Percentiles rank a stretch among this genome's conserved stretches.
Evolutionary conservation across 345 rosid species (phyloP).

Genomic region (Linum lewisii): DNA sequence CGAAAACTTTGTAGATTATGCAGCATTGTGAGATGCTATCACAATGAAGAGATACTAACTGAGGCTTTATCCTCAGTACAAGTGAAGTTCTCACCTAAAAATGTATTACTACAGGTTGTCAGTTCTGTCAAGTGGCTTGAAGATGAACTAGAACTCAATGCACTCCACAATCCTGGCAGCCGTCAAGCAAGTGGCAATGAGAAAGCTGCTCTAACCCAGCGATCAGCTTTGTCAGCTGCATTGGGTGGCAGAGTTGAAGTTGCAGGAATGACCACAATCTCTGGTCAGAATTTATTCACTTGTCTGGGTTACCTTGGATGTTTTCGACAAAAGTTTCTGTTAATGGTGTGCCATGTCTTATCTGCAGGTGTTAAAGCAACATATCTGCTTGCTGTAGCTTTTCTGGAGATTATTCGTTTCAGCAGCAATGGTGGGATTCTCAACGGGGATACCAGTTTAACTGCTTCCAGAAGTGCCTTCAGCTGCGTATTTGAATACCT

Average conservation of each 20-base stretch:
- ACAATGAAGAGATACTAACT: too few relatives aligned
- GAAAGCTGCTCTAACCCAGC: slow-evolving; percentile 80
- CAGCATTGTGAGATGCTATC: too few relatives aligned
- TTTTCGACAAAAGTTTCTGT: slow-evolving; percentile 7
- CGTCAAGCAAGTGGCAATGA: slow-evolving; percentile 91
- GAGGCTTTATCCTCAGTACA: not conserved
- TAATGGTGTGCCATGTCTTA: slow-evolving; percentile 8
- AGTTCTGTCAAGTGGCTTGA: slow-evolving; percentile 99
- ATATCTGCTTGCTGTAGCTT: slow-evolving; percentile 97
- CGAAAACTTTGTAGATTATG: too few relatives aligned
- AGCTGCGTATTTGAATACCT: slow-evolving; percentile 92
- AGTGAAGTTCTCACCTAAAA: slow-evolving; percentile 5
- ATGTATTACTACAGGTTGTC: slow-evolving; percentile 56
- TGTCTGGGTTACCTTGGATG: not conserved
- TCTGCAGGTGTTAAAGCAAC: slow-evolving; percentile 93
- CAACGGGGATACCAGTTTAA: slow-evolving; percentile 56
- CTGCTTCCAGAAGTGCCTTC: slow-evolving; percentile 91
- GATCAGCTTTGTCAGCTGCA: slow-evolving; percentile 88
- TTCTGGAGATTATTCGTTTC: slow-evolving; percentile 89
- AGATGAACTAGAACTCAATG: slow-evolving; percentile 96
- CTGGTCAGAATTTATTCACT: slow-evolving; percentile 40
- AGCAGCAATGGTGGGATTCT: slow-evolving; percentile 98
- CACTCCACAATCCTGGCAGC: slow-evolving; percentile 91
- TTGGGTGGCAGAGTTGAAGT: slow-evolving; percentile 88
- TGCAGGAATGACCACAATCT: slow-evolving; percentile 82